These are phyloP conservation scores for Pyricularia grisea DNA, from an alignment of 2,329 filamentous ascomycete genomes.

Conservation along the genomic window DNA sequence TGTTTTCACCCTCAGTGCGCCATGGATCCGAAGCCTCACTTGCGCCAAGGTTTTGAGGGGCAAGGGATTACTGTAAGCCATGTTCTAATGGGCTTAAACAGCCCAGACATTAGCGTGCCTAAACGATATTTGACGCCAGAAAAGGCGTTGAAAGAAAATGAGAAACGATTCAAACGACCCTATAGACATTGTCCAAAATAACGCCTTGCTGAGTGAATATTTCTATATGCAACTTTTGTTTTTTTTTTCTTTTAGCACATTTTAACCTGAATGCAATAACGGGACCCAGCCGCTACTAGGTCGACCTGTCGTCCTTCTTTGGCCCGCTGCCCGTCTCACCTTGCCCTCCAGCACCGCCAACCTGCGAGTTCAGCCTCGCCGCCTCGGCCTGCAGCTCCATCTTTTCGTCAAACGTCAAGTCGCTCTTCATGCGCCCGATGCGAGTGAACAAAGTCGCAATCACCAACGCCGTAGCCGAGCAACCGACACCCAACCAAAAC, in stretches of 20 bases:
- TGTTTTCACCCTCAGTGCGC: background rate
- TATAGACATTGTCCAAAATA: background rate
- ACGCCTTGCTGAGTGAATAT: background rate
- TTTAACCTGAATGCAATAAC: background rate
- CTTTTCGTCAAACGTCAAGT: constrained; percentile 15
- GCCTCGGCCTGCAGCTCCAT: constrained; percentile 7
- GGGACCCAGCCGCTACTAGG: background rate
- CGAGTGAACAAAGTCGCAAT: constrained; percentile 45
- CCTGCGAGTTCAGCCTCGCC: background rate
- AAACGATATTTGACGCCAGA: background rate
- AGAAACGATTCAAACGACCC: background rate
- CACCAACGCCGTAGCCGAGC: constrained; percentile 38
- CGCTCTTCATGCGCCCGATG: constrained; percentile 35
- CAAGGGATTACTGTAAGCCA: background rate
- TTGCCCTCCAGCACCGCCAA: background rate
- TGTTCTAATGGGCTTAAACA: background rate
- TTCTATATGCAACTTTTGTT: background rate
- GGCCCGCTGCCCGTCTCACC: background rate
- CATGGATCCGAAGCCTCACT: background rate
- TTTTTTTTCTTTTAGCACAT: background rate
- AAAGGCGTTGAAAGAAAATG: background rate
- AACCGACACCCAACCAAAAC: constrained; percentile 57
- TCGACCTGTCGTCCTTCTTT: background rate
- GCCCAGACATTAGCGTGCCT: background rate
- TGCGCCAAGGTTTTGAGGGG: background rate